These are phyloP conservation scores for Diutina ranongensis DNA, from an alignment of 1,139 yeast genomes.

Conservation along the genomic window DNA sequence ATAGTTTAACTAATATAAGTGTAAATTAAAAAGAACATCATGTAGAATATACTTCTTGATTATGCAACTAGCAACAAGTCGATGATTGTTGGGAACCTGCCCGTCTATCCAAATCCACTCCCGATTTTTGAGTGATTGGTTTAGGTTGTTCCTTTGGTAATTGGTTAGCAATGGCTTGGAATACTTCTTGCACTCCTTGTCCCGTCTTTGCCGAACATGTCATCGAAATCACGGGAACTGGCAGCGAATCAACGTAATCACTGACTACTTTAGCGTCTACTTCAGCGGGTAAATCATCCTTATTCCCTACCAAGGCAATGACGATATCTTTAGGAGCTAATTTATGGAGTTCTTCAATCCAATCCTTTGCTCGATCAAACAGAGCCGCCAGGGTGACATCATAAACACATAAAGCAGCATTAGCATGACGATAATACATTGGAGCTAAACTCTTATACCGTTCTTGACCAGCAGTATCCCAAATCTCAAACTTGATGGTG, in stretches of 20 bases:
- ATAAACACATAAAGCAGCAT: constrained; percentile 12
- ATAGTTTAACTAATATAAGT: constrained; percentile 4
- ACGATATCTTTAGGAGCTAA: constrained; percentile 81
- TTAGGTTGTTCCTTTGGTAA: constrained; percentile 26
- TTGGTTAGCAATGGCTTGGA: constrained; percentile 29
- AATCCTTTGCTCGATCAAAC: constrained; percentile 78
- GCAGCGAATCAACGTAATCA: neutral
- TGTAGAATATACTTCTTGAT: too few relatives aligned
- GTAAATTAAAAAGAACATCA: neutral
- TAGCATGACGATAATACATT: constrained; percentile 12
- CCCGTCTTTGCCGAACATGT: constrained; percentile 36
- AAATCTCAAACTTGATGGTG: constrained; percentile 12
- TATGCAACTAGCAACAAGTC: neutral
- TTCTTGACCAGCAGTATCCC: constrained; percentile 14
- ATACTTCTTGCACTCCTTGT: constrained; percentile 34
- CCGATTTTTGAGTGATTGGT: neutral
- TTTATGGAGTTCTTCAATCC: constrained; percentile 91
- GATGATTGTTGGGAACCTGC: neutral
- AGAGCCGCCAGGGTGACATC: constrained; percentile 42
- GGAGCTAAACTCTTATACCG: constrained; percentile 12
- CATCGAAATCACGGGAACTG: neutral
- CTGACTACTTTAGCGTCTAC: neutral
- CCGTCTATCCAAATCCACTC: constrained; percentile 4
- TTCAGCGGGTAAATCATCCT: constrained; percentile 10
- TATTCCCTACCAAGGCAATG: constrained; percentile 55